Evolutionary conservation across 1,284 basidiomycete genomes (phyloP).

Genomic region (Puccinia polysora): DNA sequence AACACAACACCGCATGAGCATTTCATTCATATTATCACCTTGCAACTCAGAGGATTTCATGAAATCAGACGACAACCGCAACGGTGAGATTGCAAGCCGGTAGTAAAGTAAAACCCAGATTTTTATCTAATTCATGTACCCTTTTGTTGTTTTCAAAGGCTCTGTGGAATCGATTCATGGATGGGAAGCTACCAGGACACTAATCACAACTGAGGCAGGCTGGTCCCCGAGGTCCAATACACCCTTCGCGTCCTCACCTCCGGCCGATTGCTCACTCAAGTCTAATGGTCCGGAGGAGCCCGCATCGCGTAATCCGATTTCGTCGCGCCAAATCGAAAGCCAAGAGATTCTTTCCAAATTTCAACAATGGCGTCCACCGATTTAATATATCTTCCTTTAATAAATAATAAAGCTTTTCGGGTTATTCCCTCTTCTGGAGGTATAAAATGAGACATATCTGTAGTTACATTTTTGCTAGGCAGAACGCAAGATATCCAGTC

Average conservation of each 20-base stretch:
- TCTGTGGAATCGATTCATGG: not conserved
- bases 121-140: not conserved
- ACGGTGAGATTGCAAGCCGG: not conserved
- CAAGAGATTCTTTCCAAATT: slow-evolving; percentile 3
- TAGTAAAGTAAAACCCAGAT: not conserved
- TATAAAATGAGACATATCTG: no score
- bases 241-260: not conserved
- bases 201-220: not conserved
- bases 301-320: not conserved
- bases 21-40: slow-evolving; percentile 15
- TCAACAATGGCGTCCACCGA: not conserved
- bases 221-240: slow-evolving; percentile 7
- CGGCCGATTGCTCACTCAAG: not conserved
- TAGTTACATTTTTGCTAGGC: no score
- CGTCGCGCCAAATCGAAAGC: not conserved
- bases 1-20: slow-evolving; percentile 20
- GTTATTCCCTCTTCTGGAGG: no score
- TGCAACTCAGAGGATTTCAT: not conserved
- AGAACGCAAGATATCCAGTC: no score
- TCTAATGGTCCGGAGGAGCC: not conserved
- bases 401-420: no score
- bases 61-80: not conserved
- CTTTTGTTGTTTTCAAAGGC: not conserved
- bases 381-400: no score
- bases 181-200: not conserved